A percentile compares a stretch with the other conserved stretches of the same genome.
Conservation (phyloP, 1,139 yeast genomes). For the Zygosaccharomyces pseudobailii region DNA sequence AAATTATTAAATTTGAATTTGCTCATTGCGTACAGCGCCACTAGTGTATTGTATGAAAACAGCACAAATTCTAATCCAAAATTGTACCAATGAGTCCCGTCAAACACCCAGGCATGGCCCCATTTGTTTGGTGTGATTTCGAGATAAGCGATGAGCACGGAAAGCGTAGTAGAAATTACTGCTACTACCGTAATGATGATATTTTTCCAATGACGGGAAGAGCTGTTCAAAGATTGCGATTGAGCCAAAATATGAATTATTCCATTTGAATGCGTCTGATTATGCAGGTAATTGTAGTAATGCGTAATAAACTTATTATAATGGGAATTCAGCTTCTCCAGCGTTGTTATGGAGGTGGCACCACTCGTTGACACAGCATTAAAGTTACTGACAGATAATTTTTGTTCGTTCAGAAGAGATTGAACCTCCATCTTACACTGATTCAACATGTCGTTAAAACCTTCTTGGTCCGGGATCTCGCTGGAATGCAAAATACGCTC, state of each 20-base stretch:
- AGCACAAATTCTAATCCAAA: slow-evolving; percentile 23
- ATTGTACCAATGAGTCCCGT: slow-evolving; percentile 21
- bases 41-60: slow-evolving; percentile 27
- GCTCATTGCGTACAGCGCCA: slow-evolving; percentile 33
- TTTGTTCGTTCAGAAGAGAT: slow-evolving; percentile 17
- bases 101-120: slow-evolving; percentile 28
- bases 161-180: slow-evolving; percentile 13
- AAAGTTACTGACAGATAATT: slow-evolving; percentile 11
- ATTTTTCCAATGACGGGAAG: slow-evolving; percentile 11
- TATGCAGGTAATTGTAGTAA: slow-evolving; percentile 29
- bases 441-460: slow-evolving; percentile 23
- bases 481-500: slow-evolving; percentile 23
- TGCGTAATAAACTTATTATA: slow-evolving; percentile 30
- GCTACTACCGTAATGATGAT: slow-evolving; percentile 4
- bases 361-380: slow-evolving; percentile 8
- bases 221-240: slow-evolving; percentile 15
- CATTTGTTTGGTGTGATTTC: slow-evolving; percentile 28
- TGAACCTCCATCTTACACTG: slow-evolving; percentile 30
- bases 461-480: slow-evolving; percentile 19
- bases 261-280: slow-evolving; percentile 25
- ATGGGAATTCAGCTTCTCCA: slow-evolving; percentile 24
- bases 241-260: slow-evolving; percentile 29
- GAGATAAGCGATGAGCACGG: slow-evolving; percentile 21
- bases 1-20: slow-evolving; percentile 31
- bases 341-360: slow-evolving; percentile 13